Evolutionary conservation across 2,329 filamentous ascomycete species (phyloP), one percentile per base, ranked within the genome.

Genomic region (Raffaelea arxii): DNA sequence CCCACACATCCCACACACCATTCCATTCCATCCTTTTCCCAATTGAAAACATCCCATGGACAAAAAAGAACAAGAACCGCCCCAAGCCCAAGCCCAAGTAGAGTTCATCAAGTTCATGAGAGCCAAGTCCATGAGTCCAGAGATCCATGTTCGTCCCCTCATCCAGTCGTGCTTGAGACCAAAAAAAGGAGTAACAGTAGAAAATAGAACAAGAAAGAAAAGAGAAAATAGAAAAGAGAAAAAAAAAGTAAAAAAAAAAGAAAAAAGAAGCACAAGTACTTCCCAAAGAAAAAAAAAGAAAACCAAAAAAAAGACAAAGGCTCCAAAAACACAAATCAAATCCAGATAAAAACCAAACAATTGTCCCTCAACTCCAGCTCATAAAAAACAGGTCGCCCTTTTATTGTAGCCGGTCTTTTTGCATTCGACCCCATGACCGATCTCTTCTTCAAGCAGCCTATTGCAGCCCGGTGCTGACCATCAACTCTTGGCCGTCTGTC

Each of bases 401-500:
- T n/a, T n/a, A n/a, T n/a, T n/a, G n/a, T n/a, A n/a, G n/a, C n/a
- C n/a, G n/a, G n/a, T n/a, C n/a, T n/a, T n/a, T n/a, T n/a, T n/a
- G n/a, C n/a, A n/a, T n/a, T n/a, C n/a, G n/a, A n/a, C n/a, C n/a
- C n/a, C n/a, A n/a, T n/a, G n/a, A 32, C 27, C 9, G 27, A 10
- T 16, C 27, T 32, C 10, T 16, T 32, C 16, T 9, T 10, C 27
- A 32, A 32, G 27, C 27, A 16, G 12, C 39, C 25, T 36, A 30
- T 32, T 50, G 52, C 44, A 62, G 48, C n/a, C 57, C 56, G 7
- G 55, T 53, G 9, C 48, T 53, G 14, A 48, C 56, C 48, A 62
- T 57, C 27, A 62, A 46, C 22, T 60, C 56, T 32, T 59, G 57
- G 9, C 48, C 49, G 3, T 59, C 56, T 5, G 49, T 46, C 1